Conservation (phyloP, 495 filamentous ascomycete species). For the Aspergillus asperescens region DNA sequence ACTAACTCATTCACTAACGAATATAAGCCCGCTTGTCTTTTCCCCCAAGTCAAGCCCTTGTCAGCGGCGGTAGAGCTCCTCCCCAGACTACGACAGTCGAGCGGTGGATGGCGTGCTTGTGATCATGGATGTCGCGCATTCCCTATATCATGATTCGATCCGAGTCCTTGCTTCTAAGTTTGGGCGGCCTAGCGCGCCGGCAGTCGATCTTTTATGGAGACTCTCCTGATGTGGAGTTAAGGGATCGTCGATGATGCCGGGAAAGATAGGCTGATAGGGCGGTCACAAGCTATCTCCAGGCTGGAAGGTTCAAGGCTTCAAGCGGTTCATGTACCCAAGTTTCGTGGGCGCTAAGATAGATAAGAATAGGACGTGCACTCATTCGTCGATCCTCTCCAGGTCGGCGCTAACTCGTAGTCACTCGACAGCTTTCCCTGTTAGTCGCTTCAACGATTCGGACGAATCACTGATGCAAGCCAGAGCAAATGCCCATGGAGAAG, state of each 20-base stretch:
- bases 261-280: neutral
- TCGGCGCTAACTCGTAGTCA: constrained; percentile 8
- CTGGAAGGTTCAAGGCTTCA: neutral
- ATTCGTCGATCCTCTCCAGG: neutral
- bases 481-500: neutral
- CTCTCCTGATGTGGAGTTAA: neutral
- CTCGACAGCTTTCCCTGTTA: constrained; percentile 6
- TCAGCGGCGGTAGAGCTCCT: neutral
- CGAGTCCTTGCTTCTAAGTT: neutral
- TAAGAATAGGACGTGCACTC: neutral
- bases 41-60: neutral
- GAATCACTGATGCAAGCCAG: neutral
- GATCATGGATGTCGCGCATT: neutral
- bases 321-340: neutral
- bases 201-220: too few species aligned
- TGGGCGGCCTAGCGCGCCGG: too few species aligned
- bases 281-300: too few species aligned
- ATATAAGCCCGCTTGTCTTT: neutral
- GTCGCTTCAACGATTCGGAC: neutral
- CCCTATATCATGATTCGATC: neutral
- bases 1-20: neutral
- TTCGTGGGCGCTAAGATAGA: neutral
- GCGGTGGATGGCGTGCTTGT: neutral
- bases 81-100: neutral
- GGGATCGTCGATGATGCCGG: neutral